phyloP scores from a whole-genome alignment of 148 eudicot genomes.

The Heliosperma pusillum region DNA sequence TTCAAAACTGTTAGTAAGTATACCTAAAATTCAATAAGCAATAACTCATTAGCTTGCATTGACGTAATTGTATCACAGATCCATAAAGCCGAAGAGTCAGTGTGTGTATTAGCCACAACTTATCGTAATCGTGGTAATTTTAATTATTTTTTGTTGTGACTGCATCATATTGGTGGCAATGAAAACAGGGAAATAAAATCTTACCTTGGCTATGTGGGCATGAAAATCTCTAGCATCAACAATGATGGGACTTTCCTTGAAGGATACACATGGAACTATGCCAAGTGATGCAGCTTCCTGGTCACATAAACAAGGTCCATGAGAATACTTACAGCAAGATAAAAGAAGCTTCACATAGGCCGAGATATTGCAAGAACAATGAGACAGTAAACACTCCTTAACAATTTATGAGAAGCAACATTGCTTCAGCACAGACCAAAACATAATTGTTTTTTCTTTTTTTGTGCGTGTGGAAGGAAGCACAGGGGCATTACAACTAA shows the following conservation, averaged over 20 bases:
- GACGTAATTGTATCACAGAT: background rate
- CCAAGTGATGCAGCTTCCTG: slow-evolving; percentile 96
- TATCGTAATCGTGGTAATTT: background rate
- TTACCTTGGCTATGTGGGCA: slow-evolving; percentile 68
- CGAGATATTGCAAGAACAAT: background rate
- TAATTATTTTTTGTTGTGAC: background rate
- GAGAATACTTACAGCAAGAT: slow-evolving; percentile 4
- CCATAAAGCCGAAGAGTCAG: background rate
- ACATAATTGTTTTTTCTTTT: background rate
- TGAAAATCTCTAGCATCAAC: slow-evolving; percentile 59
- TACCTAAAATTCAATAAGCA: slow-evolving; percentile 45
- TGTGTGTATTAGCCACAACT: background rate
- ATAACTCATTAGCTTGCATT: slow-evolving; percentile 16
- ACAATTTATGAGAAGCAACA: background rate
- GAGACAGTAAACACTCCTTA: background rate
- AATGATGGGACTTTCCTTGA: slow-evolving; percentile 57
- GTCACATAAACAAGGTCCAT: background rate
- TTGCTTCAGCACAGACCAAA: background rate
- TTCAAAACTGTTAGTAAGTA: slow-evolving; percentile 81
- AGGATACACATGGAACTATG: slow-evolving; percentile 57
- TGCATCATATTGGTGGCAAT: background rate
- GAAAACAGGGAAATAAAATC: slow-evolving; percentile 1
- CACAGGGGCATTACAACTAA: background rate
- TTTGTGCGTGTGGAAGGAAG: background rate
- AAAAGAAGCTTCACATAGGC: background rate